A percentile compares a stretch with the other conserved stretches of the same genome.
These are phyloP conservation scores for sorghum (Sorghum bicolor) DNA, from an alignment of 176 grass and related monocot genomes.

Conservation along the genomic window DNA sequence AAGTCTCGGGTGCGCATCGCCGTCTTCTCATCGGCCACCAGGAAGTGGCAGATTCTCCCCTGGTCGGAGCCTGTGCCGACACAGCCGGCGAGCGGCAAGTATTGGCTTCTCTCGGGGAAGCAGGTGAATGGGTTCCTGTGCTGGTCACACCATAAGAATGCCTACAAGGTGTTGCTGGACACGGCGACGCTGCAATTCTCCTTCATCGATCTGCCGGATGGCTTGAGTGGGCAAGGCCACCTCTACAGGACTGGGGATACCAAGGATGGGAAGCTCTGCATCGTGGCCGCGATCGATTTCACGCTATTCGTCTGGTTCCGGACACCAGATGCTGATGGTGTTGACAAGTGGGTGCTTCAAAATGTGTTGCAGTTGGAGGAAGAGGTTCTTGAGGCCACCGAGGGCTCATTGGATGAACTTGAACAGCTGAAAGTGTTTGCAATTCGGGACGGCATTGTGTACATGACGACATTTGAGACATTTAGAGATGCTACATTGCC, in stretches of 20 bases:
- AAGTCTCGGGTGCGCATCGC: neutral
- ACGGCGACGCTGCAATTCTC: neutral
- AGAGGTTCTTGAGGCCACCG: neutral
- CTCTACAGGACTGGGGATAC: neutral
- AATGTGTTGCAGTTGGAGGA: neutral
- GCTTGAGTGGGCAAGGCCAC: neutral
- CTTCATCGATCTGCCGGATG: neutral
- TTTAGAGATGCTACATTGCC: neutral
- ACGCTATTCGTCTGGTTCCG: neutral
- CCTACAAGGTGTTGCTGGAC: neutral
- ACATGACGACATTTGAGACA: neutral
- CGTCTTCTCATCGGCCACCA: neutral
- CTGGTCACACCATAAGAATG: neutral
- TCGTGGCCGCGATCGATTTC: neutral
- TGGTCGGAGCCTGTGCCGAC: neutral
- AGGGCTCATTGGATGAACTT: neutral
- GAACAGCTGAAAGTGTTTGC: neutral
- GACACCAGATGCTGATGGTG: neutral
- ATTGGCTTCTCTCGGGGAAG: neutral
- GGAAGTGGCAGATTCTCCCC: conserved; percentile 11
- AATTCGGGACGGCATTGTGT: neutral
- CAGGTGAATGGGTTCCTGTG: neutral
- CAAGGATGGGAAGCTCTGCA: conserved; percentile 22
- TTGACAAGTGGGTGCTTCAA: conserved; percentile 16
- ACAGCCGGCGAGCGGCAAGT: neutral